Conservation (phyloP, 768 basidiomycete genomes). For the Tricholoma furcatifolium region DNA sequence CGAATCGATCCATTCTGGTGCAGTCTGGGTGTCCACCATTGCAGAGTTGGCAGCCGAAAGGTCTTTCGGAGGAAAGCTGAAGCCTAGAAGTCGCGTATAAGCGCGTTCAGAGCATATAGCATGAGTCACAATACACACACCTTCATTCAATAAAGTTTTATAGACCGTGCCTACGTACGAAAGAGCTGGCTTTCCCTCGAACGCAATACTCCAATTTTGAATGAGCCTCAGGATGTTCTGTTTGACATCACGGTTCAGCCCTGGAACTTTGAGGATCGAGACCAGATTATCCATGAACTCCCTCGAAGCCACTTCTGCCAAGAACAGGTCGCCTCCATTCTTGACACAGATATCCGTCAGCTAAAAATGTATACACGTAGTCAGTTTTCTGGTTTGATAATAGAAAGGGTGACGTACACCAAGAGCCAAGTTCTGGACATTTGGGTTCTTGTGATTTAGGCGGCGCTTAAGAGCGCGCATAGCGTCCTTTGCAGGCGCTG, state of each 20-base stretch:
- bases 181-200: constrained; percentile 76
- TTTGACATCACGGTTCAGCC: constrained; percentile 80
- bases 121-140: constrained; percentile 37
- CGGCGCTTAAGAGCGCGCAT: constrained; percentile 87
- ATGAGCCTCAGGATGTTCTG: constrained; percentile 70
- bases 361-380: constrained; percentile 34
- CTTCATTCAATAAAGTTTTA: constrained; percentile 71
- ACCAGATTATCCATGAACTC: constrained; percentile 95
- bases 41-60: constrained; percentile 65
- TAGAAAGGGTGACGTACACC: constrained; percentile 51
- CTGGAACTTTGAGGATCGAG: constrained; percentile 79
- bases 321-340: constrained; percentile 94
- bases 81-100: constrained; percentile 46
- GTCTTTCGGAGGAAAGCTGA: constrained; percentile 82
- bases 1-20: constrained; percentile 97
- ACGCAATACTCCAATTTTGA: constrained; percentile 94
- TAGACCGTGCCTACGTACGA: constrained; percentile 81
- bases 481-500: constrained; percentile 79
- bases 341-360: constrained; percentile 91
- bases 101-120: background rate
- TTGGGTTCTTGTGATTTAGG: constrained; percentile 92
- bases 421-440: constrained; percentile 88
- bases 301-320: constrained; percentile 78
- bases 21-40: constrained; percentile 88
- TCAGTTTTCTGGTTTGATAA: background rate